These are phyloP conservation scores for Hygrophorus russula DNA, from an alignment of 768 basidiomycete species.

Conservation along the genomic window DNA sequence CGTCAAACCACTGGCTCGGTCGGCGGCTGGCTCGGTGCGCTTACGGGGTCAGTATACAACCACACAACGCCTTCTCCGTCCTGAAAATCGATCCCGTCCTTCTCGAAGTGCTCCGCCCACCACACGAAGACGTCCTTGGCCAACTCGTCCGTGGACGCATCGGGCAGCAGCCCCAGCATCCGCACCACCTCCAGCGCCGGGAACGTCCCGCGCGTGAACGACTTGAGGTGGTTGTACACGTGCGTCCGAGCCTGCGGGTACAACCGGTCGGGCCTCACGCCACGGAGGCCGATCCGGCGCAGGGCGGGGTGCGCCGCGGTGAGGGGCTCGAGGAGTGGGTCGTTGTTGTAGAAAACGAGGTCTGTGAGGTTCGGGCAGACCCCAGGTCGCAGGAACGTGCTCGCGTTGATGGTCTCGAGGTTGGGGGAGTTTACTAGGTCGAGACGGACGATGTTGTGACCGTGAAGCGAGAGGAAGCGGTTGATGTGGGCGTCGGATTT, in stretches of 20 bases:
- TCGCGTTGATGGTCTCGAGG: conserved; percentile 24
- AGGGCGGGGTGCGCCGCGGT: conserved; percentile 21
- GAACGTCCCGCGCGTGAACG: conserved; percentile 29
- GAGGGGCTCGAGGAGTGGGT: conserved; percentile 18
- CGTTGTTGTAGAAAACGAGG: conserved; percentile 28
- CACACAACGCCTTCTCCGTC: conserved; percentile 47
- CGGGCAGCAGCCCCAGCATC: conserved; percentile 36
- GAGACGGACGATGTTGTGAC: conserved; percentile 24
- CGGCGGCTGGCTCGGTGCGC: too few species aligned
- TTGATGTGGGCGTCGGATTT: conserved; percentile 17
- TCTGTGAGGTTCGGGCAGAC: conserved; percentile 35
- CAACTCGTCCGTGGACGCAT: conserved; percentile 28
- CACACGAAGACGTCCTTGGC: conserved; percentile 41
- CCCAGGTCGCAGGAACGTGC: conserved; percentile 29
- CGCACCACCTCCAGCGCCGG: conserved; percentile 35
- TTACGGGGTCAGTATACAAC: conserved; percentile 27
- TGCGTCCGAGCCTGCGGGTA: conserved; percentile 29
- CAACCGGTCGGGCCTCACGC: conserved; percentile 28
- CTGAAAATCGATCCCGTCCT: conserved; percentile 35
- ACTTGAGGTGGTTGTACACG: conserved; percentile 29
- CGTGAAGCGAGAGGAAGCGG: conserved; percentile 31
- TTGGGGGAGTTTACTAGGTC: conserved; percentile 26
- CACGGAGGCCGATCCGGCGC: conserved; percentile 36
- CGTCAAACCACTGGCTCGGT: too few species aligned
- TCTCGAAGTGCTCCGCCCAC: conserved; percentile 43